Conservation (phyloP, 2,329 filamentous ascomycete genomes). For the Diplodia mutila region DNA sequence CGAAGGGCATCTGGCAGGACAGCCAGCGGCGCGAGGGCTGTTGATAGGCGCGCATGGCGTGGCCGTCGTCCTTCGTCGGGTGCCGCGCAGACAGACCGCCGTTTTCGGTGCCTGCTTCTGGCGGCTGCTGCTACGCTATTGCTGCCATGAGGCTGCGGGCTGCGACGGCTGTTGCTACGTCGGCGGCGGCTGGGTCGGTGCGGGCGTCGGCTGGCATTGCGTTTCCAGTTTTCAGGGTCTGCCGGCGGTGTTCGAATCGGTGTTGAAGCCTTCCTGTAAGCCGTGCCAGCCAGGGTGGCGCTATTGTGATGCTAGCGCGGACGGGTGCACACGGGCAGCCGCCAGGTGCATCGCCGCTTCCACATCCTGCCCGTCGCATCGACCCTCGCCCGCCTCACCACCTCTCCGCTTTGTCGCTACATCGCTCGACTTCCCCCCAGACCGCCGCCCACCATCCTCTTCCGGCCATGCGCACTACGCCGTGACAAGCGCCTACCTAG, state of each 20-base stretch:
- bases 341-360: neutral
- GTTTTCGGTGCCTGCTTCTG: constrained; percentile 20
- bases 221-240: neutral
- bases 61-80: neutral
- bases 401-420: constrained; percentile 30
- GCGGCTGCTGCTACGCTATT: neutral
- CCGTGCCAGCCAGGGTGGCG: constrained; percentile 3
- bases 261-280: constrained; percentile 13
- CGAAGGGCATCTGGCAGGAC: neutral
- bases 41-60: constrained; percentile 1
- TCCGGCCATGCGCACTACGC: constrained; percentile 12
- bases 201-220: neutral
- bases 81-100: constrained; percentile 13
- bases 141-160: neutral
- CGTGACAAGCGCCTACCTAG: constrained; percentile 17
- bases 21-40: neutral
- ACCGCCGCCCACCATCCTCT: constrained; percentile 28
- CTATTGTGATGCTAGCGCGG: neutral
- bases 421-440: constrained; percentile 31
- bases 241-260: constrained; percentile 8
- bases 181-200: constrained; percentile 12
- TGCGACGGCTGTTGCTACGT: neutral
- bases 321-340: neutral
- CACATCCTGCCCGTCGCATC: neutral
- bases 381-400: constrained; percentile 10